Evolutionary conservation across 805 yeast genomes (phyloP), one percentile per base, ranked within the genome.

Genomic region (Zygoascus tannicola): DNA sequence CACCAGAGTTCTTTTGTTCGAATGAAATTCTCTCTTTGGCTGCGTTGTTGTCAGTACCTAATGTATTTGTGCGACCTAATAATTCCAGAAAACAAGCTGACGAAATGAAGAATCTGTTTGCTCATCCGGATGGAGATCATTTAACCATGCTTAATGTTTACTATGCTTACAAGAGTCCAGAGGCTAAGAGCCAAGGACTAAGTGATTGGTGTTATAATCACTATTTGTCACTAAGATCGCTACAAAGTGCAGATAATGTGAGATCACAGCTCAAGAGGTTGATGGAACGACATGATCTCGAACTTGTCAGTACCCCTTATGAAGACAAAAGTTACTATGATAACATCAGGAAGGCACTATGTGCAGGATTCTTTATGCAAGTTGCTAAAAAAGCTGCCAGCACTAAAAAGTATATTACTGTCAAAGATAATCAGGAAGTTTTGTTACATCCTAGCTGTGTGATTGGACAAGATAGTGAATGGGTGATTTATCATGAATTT

Each of bases 341-440:
- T 54, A 82, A 85, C 56, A 80, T 92, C 51, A 74, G 94, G 45
- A 84, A 82, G 62, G 95, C 97, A 0, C 65, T 92, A 46, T 74
- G 85, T 3, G 75, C 85, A n/a, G 98, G 98, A 1, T 88, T 87
- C 63, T 92, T 92, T 70, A 88, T 92, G 97, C 98, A 92, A 68
- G 94, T 85, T 44, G 97, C 97, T 28, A 92, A 88, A 68, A 85
- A 85, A 69, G 78, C 77, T 67, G 80, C 85, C 32, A 73, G 76
- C 35, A 50, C 62, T 23, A 59, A 60, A 45, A 70, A 73, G 20
- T 90, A 82, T 62, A 74, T 84, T 54, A 92, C 98, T 0, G 83
- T 88, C 41, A 87, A 87, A 65, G 98, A 92, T 64, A 87, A 88
- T 59, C 98, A 92, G 68, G 97, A 90, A 50, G 97, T 90, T 10